These are phyloP conservation scores for Diaporthe sp. DNA, from an alignment of 2,329 filamentous ascomycete genomes.

Conservation along the genomic window DNA sequence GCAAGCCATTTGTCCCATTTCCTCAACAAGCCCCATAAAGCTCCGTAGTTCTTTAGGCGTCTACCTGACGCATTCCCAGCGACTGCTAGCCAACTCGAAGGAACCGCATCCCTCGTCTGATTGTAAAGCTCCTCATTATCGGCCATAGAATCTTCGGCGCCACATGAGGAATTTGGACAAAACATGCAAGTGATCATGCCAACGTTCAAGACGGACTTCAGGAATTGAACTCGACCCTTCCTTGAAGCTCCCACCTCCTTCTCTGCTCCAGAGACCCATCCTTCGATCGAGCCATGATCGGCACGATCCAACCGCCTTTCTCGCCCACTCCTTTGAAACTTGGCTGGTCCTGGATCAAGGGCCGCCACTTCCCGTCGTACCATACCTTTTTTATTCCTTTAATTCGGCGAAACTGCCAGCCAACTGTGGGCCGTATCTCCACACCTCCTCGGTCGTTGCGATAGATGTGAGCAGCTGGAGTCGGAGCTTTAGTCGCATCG, in stretches of 20 bases:
- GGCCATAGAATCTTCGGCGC: no score
- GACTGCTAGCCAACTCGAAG: background rate
- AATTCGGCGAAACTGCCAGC: background rate
- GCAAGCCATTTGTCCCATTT: no score
- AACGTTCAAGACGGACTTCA: background rate
- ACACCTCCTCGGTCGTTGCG: background rate
- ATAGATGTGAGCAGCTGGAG: background rate
- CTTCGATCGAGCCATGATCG: background rate
- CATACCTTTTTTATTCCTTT: background rate
- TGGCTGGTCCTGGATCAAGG: background rate
- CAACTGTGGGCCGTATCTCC: background rate
- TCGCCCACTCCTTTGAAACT: background rate
- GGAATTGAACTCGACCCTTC: background rate
- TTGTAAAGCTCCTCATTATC: background rate
- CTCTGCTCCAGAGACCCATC: background rate
- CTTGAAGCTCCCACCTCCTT: background rate
- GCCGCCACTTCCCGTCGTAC: background rate
- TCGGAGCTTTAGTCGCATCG: background rate
- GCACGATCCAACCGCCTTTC: background rate
- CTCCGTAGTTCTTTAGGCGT: no score
- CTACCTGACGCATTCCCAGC: background rate
- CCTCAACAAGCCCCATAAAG: no score
- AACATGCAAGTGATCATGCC: background rate
- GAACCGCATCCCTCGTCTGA: background rate
- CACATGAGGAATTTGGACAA: background rate